Percentiles rank a stretch among this genome's conserved stretches.
Evolutionary conservation across 1,284 basidiomycete genomes (phyloP).

Genomic region (Irpex rosettiformis): DNA sequence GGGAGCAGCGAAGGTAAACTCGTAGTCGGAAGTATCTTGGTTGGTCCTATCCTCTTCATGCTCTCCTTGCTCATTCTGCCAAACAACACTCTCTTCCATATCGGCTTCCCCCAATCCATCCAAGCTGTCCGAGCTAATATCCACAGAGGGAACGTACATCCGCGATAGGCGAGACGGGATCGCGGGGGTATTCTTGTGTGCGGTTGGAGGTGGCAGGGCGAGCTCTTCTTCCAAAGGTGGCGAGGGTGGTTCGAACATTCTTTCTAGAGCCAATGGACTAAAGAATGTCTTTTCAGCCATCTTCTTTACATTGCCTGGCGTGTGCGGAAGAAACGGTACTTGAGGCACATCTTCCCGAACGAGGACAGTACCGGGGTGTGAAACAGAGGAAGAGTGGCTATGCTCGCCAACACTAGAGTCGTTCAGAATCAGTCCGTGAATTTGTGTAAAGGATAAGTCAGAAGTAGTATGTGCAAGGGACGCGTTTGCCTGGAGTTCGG

Average conservation of each 20-base stretch:
- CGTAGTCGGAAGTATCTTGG: slow-evolving; percentile 24
- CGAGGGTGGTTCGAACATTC: slow-evolving; percentile 89
- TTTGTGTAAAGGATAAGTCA: slow-evolving; percentile 55
- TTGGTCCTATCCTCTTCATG: neutral
- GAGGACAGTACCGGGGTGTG: slow-evolving; percentile 68
- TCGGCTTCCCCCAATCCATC: neutral
- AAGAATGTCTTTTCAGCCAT: slow-evolving; percentile 76
- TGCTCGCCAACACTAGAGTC: slow-evolving; percentile 33
- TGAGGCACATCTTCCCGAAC: slow-evolving; percentile 68
- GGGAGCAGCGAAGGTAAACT: slow-evolving; percentile 76
- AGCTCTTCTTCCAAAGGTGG: slow-evolving; percentile 38
- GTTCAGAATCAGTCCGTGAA: slow-evolving; percentile 51
- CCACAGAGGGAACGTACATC: slow-evolving; percentile 23
- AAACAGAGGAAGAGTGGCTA: slow-evolving; percentile 25
- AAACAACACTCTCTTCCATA: slow-evolving; percentile 2
- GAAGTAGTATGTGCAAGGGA: slow-evolving; percentile 39
- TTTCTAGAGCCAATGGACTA: slow-evolving; percentile 78
- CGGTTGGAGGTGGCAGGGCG: slow-evolving; percentile 19
- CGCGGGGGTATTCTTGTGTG: slow-evolving; percentile 25
- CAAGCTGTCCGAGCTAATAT: slow-evolving; percentile 9
- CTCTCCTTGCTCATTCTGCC: slow-evolving; percentile 7
- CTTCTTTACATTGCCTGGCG: slow-evolving; percentile 61
- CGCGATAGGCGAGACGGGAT: slow-evolving; percentile 36
- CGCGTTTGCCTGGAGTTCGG: slow-evolving; percentile 12
- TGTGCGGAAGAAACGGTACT: slow-evolving; percentile 53